Percentiles rank a stretch among this genome's conserved stretches.
Evolutionary conservation across 371 early-diverging fungal genomes (phyloP).

Genomic region (Syncephalis fuscata): DNA sequence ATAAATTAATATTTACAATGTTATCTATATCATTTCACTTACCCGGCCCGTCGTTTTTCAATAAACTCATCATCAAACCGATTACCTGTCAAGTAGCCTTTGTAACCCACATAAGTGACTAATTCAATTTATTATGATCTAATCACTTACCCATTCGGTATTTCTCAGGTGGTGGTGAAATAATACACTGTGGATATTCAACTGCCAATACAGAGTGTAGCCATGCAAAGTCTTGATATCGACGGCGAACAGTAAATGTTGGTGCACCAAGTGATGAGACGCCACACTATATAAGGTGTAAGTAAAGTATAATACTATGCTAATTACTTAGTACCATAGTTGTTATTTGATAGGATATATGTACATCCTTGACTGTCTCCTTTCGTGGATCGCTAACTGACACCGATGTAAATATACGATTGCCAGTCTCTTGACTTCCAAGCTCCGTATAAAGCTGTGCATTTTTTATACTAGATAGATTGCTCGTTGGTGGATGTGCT

Average conservation of each 20-base stretch:
- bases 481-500: neutral
- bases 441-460: no score
- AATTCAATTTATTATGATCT: neutral
- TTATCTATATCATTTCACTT: neutral
- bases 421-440: neutral
- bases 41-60: constrained; percentile 54
- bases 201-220: constrained; percentile 52
- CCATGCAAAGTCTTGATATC: constrained; percentile 90
- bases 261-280: constrained; percentile 26
- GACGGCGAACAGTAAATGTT: constrained; percentile 45
- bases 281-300: constrained; percentile 23
- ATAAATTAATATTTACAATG: neutral
- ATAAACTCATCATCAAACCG: constrained; percentile 81
- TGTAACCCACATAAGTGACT: neutral
- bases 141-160: constrained; percentile 53
- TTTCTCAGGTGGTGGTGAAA: constrained; percentile 85
- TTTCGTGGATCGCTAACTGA: constrained; percentile 63
- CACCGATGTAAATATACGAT: constrained; percentile 19
- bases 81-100: constrained; percentile 87
- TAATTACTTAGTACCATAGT: constrained; percentile 33
- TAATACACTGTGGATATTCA: constrained; percentile 61
- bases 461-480: no score
- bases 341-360: constrained; percentile 64
- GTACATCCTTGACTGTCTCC: constrained; percentile 61
- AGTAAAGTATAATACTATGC: neutral